Evolutionary conservation across 2,329 filamentous ascomycete species (phyloP), one percentile per base, ranked within the genome.

Genomic region (Aspergillus amoenus): DNA sequence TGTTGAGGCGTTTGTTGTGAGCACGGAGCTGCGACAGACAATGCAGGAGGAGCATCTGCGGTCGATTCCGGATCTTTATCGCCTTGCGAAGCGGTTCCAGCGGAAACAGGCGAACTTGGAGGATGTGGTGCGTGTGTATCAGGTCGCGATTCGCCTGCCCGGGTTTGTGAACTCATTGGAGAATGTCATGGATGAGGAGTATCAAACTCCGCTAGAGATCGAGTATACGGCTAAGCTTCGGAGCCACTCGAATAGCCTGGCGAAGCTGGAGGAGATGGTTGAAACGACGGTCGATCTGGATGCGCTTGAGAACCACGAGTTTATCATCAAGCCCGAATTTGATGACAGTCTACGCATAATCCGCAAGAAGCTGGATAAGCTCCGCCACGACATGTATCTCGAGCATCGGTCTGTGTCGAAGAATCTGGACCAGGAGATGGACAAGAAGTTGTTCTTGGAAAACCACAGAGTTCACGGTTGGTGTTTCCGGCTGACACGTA

Each of bases 241-340:
- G 48, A 85, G 89, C 59, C 84, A 91, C 59, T 89, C 88, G 5
- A 87, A 91, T 68, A 90, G 87, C 68, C 82, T 99, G 50, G 87
- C 84, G 24, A 96, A 92, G 70, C 81, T 99, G 11, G 90, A 93
- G 69, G 94, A 99, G 71, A 97, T 99, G 91, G 94, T 99, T 0
- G 94, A 99, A 78, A 96, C 94, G 2, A 99, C 95, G 0, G 93
- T 99, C 13, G 94, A 99, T 69, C 84, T 99, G 0, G 91, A 96
- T 57, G 94, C 94, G 3, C 84, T 99, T 11, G 93, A 99, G 68
- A 92, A 94, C 64, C 94, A 99, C 70, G 94, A 99, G 71, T 99
- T 95, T 76, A 93, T 97, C 67, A 99, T 99, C 82, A 99, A 97
- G 76, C 90, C 95, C 1, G 94, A 99, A 70, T 99, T 97, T 63